These are phyloP conservation scores for Parvularia atlantis DNA, from an alignment of 78 protist species.

Conservation along the genomic window DNA sequence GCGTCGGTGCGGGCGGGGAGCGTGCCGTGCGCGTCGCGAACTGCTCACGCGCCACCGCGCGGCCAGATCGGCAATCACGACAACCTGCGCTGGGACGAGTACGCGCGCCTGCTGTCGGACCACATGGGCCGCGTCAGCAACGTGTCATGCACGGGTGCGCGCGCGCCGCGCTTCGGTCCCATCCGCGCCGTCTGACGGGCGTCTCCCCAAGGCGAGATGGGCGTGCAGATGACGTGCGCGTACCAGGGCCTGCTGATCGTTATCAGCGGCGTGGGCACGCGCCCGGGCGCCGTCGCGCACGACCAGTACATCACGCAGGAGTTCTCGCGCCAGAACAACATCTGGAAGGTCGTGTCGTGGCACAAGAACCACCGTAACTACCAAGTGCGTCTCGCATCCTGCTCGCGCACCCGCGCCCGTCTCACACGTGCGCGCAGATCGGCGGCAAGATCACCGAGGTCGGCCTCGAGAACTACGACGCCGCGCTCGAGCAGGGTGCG, in stretches of 20 bases:
- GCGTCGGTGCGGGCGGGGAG: neutral
- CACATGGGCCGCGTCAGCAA: neutral
- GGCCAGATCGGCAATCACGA: neutral
- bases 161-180: neutral
- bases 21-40: neutral
- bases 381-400: too few species aligned
- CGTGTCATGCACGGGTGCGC: neutral
- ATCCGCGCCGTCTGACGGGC: neutral
- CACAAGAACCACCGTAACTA: slow-evolving; percentile 1
- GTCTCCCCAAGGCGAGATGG: neutral
- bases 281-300: neutral
- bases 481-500: neutral
- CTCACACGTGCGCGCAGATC: too few species aligned
- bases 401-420: too few species aligned
- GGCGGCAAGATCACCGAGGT: neutral
- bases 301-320: neutral
- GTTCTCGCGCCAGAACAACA: neutral
- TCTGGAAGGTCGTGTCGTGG: neutral
- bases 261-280: neutral
- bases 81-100: neutral
- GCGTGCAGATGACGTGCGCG: neutral
- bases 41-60: neutral
- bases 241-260: neutral
- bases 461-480: neutral
- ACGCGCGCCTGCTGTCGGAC: neutral